These are phyloP conservation scores for Suhomyces sp. DNA, from an alignment of 805 yeast species.

Conservation along the genomic window DNA sequence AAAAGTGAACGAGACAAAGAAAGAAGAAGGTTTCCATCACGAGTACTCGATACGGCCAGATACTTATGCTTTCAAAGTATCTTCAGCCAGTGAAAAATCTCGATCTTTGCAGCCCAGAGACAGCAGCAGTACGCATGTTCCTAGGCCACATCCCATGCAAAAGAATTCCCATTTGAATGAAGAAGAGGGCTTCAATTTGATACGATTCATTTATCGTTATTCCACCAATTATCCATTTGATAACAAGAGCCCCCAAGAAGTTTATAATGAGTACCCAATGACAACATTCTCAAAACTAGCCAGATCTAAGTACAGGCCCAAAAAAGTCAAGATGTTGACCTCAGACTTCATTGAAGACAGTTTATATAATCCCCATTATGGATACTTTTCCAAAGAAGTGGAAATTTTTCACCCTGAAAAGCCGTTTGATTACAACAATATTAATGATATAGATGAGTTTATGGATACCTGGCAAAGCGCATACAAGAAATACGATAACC, in stretches of 20 bases:
- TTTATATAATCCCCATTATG: constrained; percentile 75
- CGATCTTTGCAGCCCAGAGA: constrained; percentile 11
- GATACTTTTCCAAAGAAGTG: constrained; percentile 77
- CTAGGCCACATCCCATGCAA: constrained; percentile 24
- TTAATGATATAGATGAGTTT: constrained; percentile 66
- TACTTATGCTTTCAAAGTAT: constrained; percentile 42
- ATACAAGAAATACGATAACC: constrained; percentile 49
- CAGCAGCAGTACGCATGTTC: not conserved
- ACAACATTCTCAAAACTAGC: constrained; percentile 33
- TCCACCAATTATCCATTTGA: constrained; percentile 43
- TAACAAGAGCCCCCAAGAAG: constrained; percentile 36
- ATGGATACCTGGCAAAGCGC: constrained; percentile 64
- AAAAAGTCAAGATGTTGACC: constrained; percentile 62
- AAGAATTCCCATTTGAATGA: constrained; percentile 7
- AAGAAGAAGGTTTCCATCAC: constrained; percentile 27
- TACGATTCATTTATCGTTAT: constrained; percentile 36
- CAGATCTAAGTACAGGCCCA: constrained; percentile 48
- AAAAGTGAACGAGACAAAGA: constrained; percentile 2
- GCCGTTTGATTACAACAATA: constrained; percentile 59
- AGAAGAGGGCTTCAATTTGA: constrained; percentile 20
- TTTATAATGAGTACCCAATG: constrained; percentile 34
- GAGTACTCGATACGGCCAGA: constrained; percentile 46
- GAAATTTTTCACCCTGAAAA: constrained; percentile 67
- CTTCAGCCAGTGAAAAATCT: constrained; percentile 18
- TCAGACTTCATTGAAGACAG: constrained; percentile 84